Evolutionary conservation across 495 filamentous ascomycete species (phyloP), one percentile per base, ranked within the genome.

Genomic region (Penicillium silybi): DNA sequence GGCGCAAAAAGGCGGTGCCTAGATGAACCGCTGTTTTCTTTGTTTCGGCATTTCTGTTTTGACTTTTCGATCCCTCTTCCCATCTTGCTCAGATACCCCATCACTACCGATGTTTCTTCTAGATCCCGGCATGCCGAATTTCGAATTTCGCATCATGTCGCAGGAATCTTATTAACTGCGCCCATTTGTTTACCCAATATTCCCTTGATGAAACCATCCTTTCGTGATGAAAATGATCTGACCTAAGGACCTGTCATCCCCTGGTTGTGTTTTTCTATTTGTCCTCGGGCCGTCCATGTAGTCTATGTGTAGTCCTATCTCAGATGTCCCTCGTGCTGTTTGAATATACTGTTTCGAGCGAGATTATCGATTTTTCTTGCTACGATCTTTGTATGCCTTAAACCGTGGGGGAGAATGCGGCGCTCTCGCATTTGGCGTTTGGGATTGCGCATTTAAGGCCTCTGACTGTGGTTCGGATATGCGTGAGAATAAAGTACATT

Each of bases 1-100:
- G 65, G 83, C 85, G 44, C 80, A 81, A 48, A 88, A 87, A 60
- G 74, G 69, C 20, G 63, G 74, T 35, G 58, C 63, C 51, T 78
- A 61, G 66, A 57, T 43, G 42, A 49, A 18, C n/a, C 46, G 43
- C 52, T 26, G 2, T 17, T 17, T 18, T 46, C 8, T 44, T 26
- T 40, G 6, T 44, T 41, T 44, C 34, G 19, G 38, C 25, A 42
- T 50, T 11, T 44, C 29, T 45, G 50, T 61, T 62, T 49, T 50
- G 55, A 58, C 58, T 38, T 52, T 58, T 58, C 48, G 44, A 64
- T 66, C 54, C 62, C 58, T 66, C 64, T 63, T 66, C 50, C 60
- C 56, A 63, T 70, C 61, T 65, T 58, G 54, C 60, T 64, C 67
- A 72, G 69, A 75, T 75, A 73, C 70, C 70, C 62, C 66, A 65